Evolutionary conservation across 106 monocot species (phyloP), one percentile per base, ranked within the genome.

Genomic region (Platanthera zijinensis): DNA sequence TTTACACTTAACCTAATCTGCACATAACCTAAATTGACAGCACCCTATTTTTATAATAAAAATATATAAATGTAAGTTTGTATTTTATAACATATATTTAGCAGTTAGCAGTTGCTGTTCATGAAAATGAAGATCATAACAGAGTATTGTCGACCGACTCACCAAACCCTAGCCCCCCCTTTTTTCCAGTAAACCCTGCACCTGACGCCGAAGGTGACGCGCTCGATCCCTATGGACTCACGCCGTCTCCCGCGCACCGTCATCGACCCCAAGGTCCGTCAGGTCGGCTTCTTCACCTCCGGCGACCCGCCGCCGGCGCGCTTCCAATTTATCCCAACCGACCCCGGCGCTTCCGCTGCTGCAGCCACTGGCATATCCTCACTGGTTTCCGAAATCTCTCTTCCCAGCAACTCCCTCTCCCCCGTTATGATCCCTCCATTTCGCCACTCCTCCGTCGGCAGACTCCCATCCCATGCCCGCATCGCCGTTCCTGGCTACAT

Each of bases 361-460:
- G 12, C 52, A 72, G 8, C 18, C 69, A 14, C 67, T 1, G 22
- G 69, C 39, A 10, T 56, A 47, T 52, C 79, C 25, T 50, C 84
- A 21, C 47, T 62, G 39, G 25, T 49, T n/a, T 12, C 74, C 30
- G 86, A 84, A 66, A 10, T 76, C 19, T 56, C 83, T 54, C 59
- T 50, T 51, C n/a, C 76, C 61, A 79, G 77, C 17, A 83, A 78
- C 81, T 87, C 87, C 67, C 84, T 89, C 57, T 92, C 89, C 21
- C 95, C 95, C 18, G 95, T 95, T 79, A 95, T 92, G 95, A 95
- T 95, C 80, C 95, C 89, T 5, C 95, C 92, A 32, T 82, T 87
- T 17, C 95, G 92, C 49, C 89, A 92, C 76, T 62, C 84, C 46
- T 85, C 89, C 54, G 50, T 76, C 3, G 18, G 78, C 69, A 14